phyloP scores from a whole-genome alignment of 306 rosid species.

The Prunus dulcis region DNA sequence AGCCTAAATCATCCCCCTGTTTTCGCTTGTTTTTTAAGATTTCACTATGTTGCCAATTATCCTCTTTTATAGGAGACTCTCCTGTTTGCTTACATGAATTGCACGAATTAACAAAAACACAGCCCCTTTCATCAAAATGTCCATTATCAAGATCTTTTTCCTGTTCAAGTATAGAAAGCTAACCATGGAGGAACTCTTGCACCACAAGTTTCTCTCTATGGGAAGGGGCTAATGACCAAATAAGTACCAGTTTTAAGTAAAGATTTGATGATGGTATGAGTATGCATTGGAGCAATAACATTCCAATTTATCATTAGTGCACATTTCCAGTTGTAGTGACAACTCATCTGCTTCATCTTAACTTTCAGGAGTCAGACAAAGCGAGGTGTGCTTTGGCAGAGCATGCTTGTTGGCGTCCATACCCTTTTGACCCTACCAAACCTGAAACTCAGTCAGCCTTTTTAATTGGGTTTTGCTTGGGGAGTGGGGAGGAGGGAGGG shows the following conservation, averaged over 20 bases:
- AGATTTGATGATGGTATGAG: not conserved
- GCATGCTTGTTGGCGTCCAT: no score
- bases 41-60: not conserved
- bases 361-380: not conserved
- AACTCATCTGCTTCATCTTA: not conserved
- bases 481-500: no score
- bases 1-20: not conserved
- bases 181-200: not conserved
- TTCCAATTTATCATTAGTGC: not conserved
- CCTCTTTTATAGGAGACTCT: not conserved
- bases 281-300: not conserved
- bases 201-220: not conserved
- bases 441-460: no score
- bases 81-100: not conserved
- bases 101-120: not conserved
- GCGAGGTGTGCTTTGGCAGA: no score
- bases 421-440: no score
- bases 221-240: not conserved
- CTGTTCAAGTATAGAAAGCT: not conserved
- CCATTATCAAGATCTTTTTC: not conserved
- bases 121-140: not conserved
- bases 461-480: no score
- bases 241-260: not conserved
- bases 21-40: not conserved
- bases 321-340: not conserved